Percentiles rank a stretch among this genome's conserved stretches.
These are phyloP conservation scores for Cystobasidium sp. DNA, from an alignment of 1,284 basidiomycete species.

Conservation along the genomic window DNA sequence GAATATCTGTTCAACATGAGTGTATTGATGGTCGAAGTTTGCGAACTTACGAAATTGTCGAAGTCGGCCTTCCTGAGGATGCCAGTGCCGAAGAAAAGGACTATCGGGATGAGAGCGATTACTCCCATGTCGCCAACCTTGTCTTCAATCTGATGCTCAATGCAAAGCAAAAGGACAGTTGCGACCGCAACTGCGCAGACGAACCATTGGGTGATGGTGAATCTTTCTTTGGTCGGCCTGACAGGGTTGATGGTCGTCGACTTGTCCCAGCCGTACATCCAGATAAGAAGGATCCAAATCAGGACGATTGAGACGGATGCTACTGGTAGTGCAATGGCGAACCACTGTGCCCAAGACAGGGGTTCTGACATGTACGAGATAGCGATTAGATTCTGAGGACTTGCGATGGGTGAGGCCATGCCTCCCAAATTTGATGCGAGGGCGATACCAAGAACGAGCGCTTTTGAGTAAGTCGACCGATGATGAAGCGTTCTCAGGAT, in stretches of 20 bases:
- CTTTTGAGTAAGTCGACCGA: constrained; percentile 83
- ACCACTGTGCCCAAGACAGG: constrained; percentile 91
- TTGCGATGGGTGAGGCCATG: constrained; percentile 65
- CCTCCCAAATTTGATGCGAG: constrained; percentile 92
- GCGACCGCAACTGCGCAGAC: constrained; percentile 81
- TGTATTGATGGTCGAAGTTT: neutral
- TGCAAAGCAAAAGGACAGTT: constrained; percentile 90
- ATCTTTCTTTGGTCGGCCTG: constrained; percentile 75
- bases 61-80: constrained; percentile 96
- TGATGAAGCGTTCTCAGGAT: constrained; percentile 90
- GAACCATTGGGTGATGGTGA: constrained; percentile 87
- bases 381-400: constrained; percentile 96
- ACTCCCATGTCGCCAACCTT: constrained; percentile 95
- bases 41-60: constrained; percentile 57
- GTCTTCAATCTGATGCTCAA: constrained; percentile 79
- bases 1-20: neutral
- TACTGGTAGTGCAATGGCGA: constrained; percentile 89
- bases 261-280: constrained; percentile 83
- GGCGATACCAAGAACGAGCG: constrained; percentile 92
- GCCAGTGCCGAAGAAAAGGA: constrained; percentile 93
- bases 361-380: constrained; percentile 83
- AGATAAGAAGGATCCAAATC: constrained; percentile 88
- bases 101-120: constrained; percentile 90
- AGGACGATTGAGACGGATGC: constrained; percentile 80
- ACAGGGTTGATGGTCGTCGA: constrained; percentile 80